These are phyloP conservation scores for Hypomyces perniciosus DNA, from an alignment of 2,329 filamentous ascomycete genomes.

Conservation along the genomic window DNA sequence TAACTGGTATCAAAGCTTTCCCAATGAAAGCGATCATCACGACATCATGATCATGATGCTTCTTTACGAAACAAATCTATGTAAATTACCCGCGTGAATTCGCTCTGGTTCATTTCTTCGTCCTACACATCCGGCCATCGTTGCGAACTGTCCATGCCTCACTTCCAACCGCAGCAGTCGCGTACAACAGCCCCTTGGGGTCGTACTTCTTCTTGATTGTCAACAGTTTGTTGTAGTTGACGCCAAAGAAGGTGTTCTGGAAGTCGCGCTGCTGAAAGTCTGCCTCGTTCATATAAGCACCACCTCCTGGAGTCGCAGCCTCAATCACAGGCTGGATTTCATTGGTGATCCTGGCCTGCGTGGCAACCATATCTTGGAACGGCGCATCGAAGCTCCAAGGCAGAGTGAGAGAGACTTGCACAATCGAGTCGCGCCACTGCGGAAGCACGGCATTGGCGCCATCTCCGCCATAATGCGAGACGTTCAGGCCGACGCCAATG, in stretches of 20 bases:
- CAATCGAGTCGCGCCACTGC: slow-evolving; percentile 33
- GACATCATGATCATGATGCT: too few species aligned
- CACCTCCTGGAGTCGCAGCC: slow-evolving; percentile 30
- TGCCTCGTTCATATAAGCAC: slow-evolving; percentile 47
- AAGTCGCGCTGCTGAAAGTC: slow-evolving; percentile 43
- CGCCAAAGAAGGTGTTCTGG: slow-evolving; percentile 41
- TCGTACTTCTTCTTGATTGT: slow-evolving; percentile 45
- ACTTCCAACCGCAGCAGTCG: slow-evolving; percentile 43
- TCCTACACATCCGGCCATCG: slow-evolving; percentile 20
- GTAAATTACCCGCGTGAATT: too few species aligned
- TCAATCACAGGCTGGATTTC: slow-evolving; percentile 22
- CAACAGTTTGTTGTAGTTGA: slow-evolving; percentile 36
- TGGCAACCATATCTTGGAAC: slow-evolving; percentile 22
- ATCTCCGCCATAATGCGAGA: not conserved
- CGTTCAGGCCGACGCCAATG: slow-evolving; percentile 14
- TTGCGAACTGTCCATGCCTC: slow-evolving; percentile 39
- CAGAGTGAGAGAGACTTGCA: slow-evolving; percentile 24
- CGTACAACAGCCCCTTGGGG: slow-evolving; percentile 41
- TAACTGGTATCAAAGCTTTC: too few species aligned
- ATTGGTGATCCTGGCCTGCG: slow-evolving; percentile 26
- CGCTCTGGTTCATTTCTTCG: not conserved
- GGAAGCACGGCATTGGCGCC: slow-evolving; percentile 34
- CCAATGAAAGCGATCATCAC: too few species aligned
- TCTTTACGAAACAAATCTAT: too few species aligned
- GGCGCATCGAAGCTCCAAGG: slow-evolving; percentile 23